Evolutionary conservation across 257 asterid species (phyloP).

Genomic region (Nicotiana sylvestris): DNA sequence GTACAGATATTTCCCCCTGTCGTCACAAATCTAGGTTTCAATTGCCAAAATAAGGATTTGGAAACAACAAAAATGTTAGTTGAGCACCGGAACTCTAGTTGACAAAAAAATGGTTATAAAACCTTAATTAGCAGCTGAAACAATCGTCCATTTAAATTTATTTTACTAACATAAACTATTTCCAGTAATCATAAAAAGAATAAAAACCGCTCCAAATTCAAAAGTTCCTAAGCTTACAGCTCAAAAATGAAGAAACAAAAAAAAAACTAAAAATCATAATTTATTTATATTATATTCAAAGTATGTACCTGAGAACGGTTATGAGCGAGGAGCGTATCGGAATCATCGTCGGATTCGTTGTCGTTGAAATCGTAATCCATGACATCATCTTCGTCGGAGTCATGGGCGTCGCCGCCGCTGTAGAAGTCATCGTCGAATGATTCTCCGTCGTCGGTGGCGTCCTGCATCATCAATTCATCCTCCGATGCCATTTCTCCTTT

Average conservation of each 20-base stretch:
- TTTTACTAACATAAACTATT: background rate
- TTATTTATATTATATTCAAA: no score
- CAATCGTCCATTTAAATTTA: background rate
- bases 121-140: background rate
- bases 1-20: background rate
- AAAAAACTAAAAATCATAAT: background rate
- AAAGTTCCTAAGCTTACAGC: background rate
- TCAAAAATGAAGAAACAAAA: background rate
- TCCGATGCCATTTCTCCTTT: constrained; percentile 50
- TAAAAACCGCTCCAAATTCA: background rate
- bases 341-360: constrained; percentile 74
- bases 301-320: constrained; percentile 61
- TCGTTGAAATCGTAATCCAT: constrained; percentile 71
- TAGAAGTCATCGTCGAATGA: constrained; percentile 47
- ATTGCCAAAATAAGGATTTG: background rate
- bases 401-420: constrained; percentile 45
- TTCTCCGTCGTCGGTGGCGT: constrained; percentile 48
- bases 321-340: constrained; percentile 49
- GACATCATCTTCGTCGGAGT: constrained; percentile 60
- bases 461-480: constrained; percentile 59
- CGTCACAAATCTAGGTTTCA: background rate
- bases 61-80: background rate
- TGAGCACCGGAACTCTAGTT: background rate
- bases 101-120: background rate
- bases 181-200: background rate